Base-by-base conservation (phyloP, 1,284 basidiomycete species). In the Schizophyllum commune region DNA sequence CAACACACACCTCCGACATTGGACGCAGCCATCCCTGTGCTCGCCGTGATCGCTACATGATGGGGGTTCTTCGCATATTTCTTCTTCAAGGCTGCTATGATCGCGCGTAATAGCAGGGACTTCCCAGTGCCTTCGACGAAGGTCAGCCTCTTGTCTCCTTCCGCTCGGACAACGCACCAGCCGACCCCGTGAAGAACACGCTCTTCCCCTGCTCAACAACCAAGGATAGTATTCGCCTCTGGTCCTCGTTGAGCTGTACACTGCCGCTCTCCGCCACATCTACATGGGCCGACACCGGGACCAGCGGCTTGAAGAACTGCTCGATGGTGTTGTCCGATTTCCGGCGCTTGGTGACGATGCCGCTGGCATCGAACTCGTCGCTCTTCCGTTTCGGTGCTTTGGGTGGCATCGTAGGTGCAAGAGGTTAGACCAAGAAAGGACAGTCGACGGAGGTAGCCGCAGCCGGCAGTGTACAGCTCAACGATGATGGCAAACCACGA, bases 41-140 rank as follows among this genome's bases (percentile, higher is more conserved):
- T 91, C 9, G 92, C 91, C 0, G 91, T 92, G 55, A 93, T 79
- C 0, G 88, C 88, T 3, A 93, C 81, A 1, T 82, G 82, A 62
- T 91, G 88, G 0, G 78, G 79, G 65, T 58, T 60, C 56, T 56
- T 57, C 56, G 32, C 27, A 47, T 62, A 56, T 54, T 61, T 60
- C 11, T 56, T 56, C 52, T 52, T 71, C 53, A 91, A 72, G 1
- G 77, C 72, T 52, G 76, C 73, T 72, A 91, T 90, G 65, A 91
- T 88, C 67, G 88, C 84, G 5, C 86, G 80, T 1, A 91, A 75
- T 1, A 91, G 77, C 11, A 91, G 85, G 0, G 88, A 90, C 73
- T 91, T 92, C 59, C 89, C 89, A 5, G 89, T 86, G 64, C 85
- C 85, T 11, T 32, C 2, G 47, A 17, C 57, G 3, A 21, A 58